Evolutionary conservation across 768 basidiomycete species (phyloP).

Genomic region (Lepiota subincarnata): DNA sequence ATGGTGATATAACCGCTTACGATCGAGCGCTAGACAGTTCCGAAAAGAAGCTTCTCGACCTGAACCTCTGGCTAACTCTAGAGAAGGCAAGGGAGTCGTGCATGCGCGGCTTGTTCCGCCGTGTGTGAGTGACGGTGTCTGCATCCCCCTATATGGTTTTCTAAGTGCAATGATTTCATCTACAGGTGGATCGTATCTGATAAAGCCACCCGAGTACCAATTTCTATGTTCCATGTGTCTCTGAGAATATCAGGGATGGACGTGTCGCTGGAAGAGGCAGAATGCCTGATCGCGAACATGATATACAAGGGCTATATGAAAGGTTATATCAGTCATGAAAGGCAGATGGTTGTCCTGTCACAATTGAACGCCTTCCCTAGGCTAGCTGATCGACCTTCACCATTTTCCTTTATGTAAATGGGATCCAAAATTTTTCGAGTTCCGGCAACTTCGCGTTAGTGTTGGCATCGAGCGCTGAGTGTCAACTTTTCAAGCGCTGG

Average conservation of each 20-base stretch:
- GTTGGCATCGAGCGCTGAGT: background rate
- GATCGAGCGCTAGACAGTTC: conserved; percentile 70
- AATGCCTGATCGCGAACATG: conserved; percentile 94
- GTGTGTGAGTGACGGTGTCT: conserved; percentile 48
- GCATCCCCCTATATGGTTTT: background rate
- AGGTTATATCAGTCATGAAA: conserved; percentile 96
- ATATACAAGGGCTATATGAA: conserved; percentile 89
- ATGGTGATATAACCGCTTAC: conserved; percentile 75
- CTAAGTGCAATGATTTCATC: background rate
- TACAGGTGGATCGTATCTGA: conserved; percentile 75
- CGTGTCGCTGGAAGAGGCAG: conserved; percentile 76
- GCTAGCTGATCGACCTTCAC: conserved; percentile 56
- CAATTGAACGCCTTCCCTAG: conserved; percentile 77
- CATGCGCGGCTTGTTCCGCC: conserved; percentile 74
- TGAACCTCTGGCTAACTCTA: conserved; percentile 82
- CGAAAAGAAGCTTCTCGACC: conserved; percentile 75
- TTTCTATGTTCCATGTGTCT: conserved; percentile 77
- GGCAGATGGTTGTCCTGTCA: conserved; percentile 89
- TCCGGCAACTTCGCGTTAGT: background rate
- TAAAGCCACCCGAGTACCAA: conserved; percentile 73
- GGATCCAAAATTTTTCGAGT: conserved; percentile 5
- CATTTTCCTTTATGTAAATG: conserved; percentile 37
- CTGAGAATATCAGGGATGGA: conserved; percentile 67
- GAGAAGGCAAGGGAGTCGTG: conserved; percentile 89
- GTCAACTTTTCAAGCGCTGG: background rate